phyloP scores from a whole-genome alignment of 768 basidiomycete species.

The Serendipita indica region DNA sequence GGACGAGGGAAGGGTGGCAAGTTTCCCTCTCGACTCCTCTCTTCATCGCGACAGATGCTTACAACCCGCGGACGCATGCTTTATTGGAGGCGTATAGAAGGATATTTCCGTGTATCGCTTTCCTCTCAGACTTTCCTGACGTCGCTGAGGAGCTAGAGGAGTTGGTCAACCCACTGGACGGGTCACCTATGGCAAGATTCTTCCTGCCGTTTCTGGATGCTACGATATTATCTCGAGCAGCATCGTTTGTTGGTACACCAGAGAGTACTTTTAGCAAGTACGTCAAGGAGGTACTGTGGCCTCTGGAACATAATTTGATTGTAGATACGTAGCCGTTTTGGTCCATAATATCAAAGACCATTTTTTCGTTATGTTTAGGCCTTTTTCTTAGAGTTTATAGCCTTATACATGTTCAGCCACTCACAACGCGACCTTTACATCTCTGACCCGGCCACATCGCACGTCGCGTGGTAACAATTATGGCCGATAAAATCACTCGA shows the following conservation, averaged over 20 bases:
- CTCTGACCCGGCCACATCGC: not conserved
- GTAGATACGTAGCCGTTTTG: not conserved
- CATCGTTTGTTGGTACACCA: slow-evolving; percentile 49
- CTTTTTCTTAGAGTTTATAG: not conserved
- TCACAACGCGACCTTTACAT: not conserved
- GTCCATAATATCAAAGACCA: not conserved
- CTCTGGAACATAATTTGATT: not conserved
- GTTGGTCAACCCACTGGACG: slow-evolving; percentile 35
- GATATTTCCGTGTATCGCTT: slow-evolving; percentile 52
- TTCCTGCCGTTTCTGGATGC: slow-evolving; percentile 56
- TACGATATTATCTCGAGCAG: slow-evolving; percentile 45
- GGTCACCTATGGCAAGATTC: slow-evolving; percentile 31
- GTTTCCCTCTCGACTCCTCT: slow-evolving; percentile 40
- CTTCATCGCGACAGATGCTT: slow-evolving; percentile 51
- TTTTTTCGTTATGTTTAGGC: not conserved
- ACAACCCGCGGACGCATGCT: slow-evolving; percentile 27
- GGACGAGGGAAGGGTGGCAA: not conserved
- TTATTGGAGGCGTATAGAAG: slow-evolving; percentile 31
- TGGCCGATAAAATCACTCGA: slow-evolving; percentile 95
- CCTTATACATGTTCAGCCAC: not conserved
- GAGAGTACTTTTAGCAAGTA: slow-evolving; percentile 65
- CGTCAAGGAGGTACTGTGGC: slow-evolving; percentile 51
- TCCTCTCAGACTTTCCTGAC: slow-evolving; percentile 35
- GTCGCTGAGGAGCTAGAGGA: slow-evolving; percentile 21
- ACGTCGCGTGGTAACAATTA: slow-evolving; percentile 19